Evolutionary conservation across 78 protist species (phyloP).

Genomic region (Dictyostelium brefeldianum): DNA sequence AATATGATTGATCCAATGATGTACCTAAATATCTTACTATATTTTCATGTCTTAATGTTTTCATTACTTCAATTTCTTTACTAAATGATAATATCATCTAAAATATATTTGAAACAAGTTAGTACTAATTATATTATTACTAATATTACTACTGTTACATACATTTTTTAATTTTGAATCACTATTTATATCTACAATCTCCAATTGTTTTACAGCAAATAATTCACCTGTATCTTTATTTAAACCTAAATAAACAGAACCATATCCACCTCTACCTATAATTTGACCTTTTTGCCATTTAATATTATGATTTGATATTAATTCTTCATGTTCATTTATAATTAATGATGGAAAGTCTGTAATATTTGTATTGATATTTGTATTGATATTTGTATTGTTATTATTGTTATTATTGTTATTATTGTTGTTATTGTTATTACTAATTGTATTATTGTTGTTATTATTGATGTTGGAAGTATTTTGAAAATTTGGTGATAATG

Average conservation of each 20-base stretch:
- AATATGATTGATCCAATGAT: conserved; percentile 36
- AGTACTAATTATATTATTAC: too few relatives aligned
- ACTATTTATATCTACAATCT: conserved; percentile 45
- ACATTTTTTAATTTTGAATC: conserved; percentile 21
- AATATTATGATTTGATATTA: conserved; percentile 36
- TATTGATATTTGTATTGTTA: background rate
- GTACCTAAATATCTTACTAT: conserved; percentile 87
- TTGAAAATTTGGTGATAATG: background rate
- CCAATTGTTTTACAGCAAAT: conserved; percentile 88
- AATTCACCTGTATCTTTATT: conserved; percentile 87
- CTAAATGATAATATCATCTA: conserved; percentile 74
- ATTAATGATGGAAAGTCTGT: conserved; percentile 67
- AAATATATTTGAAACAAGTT: too few relatives aligned
- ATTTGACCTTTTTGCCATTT: conserved; percentile 84
- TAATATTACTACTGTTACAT: too few relatives aligned
- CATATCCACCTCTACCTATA: conserved; percentile 89
- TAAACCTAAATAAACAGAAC: conserved; percentile 88
- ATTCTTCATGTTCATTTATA: conserved; percentile 68
- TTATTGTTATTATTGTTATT: background rate
- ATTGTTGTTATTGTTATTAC: background rate
- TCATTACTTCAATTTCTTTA: conserved; percentile 86
- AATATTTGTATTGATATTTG: background rate
- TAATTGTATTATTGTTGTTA: conserved; percentile 5
- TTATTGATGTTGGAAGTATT: background rate
- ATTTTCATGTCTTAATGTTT: conserved; percentile 84